Evolutionary conservation across 441 rosid species (phyloP), one percentile per base, ranked within the genome.

Genomic region (Croton setiger): DNA sequence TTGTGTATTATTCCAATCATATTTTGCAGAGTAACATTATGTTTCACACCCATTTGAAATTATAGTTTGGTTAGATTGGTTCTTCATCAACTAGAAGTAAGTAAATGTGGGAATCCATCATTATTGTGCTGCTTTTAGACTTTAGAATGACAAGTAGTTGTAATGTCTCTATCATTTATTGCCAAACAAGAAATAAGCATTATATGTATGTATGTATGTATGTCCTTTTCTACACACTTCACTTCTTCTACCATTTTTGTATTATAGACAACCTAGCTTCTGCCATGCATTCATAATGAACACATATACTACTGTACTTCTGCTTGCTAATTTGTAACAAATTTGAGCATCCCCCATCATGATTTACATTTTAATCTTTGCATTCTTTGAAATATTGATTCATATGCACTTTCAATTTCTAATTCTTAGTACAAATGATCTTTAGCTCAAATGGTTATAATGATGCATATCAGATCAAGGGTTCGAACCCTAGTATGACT

Each of bases 161-260:
- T 65, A 43, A 69, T 71, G 88, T 85, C 87, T n/a, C 80, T 64
- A 71, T 81, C 89, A 72, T 76, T 54, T 53, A 54, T 67, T 72
- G 61, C 79, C 63, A 59, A 74, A 67, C 73, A 60, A 68, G 76
- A 70, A 69, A 63, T 27, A 20, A 59, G 69, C 74, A 68, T 70
- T 66, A 60, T 68, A 27, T 62, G 41, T 51, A 23, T 71, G 78
- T 67, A 68, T 66, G 55, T 68, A 27, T 62, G 41, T 51, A 23
- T 71, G 78, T 67, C 80, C 15, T 75, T 79, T 68, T 63, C 72
- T 21, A 53, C 65, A 77, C 63, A 64, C 67, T 69, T 69, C 63
- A 56, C 61, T 66, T 39, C 61, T 60, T 65, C 17, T 51, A 36
- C 17, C 74, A 52, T 72, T 66, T 69, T 66, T 68, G 70, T 56